Base-by-base conservation (phyloP, 1,139 yeast genomes). In the Komagataea norvegica region DNA sequence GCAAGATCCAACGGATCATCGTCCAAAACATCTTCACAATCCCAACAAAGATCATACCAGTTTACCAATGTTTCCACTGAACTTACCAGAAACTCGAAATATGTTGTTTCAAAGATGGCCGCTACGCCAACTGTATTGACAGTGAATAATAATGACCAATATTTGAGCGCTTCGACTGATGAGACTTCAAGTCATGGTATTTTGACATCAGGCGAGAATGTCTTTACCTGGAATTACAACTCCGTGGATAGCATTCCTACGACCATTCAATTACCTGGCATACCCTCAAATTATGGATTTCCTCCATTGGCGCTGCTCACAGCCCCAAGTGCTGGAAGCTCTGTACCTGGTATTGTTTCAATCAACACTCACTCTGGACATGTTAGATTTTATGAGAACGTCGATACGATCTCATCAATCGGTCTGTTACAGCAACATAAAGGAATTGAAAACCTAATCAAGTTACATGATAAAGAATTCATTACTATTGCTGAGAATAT, bases 281-380 rank as follows among this genome's bases (percentile, higher is more conserved):
- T 33, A 13, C 51, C 49, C 1, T 46, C 56, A 18, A 51, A 51
- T 19, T 42, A 54, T 33, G 57, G 63, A 17, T 56, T 62, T 23
- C 55, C 69, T 11, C 75, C 91, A 0, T 59, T 79, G 43, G 87
- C 87, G 3, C 67, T 78, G 3, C 63, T 87, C 27, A 80, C 88
- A 1, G 67, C 76, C 14, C 88, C 94, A 3, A 61, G 78, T 0
- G 74, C 81, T 3, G 80, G 79, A 1, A 59, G 69, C 20, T 58
- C 65, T 13, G 89, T 81, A 45, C 91, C 93, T 0, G 93, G 94
- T 6, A 59, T 84, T 34, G 74, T 79, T 3, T 70, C 79, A 8
- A 65, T 82, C 15, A 74, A 77, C 48, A 64, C 82, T 0, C 54
- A 64, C 14, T 51, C 74, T 4, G 89, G 95, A 1, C 46, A 63